phyloP scores from a whole-genome alignment of 805 yeast species.

The Teunomyces stri region DNA sequence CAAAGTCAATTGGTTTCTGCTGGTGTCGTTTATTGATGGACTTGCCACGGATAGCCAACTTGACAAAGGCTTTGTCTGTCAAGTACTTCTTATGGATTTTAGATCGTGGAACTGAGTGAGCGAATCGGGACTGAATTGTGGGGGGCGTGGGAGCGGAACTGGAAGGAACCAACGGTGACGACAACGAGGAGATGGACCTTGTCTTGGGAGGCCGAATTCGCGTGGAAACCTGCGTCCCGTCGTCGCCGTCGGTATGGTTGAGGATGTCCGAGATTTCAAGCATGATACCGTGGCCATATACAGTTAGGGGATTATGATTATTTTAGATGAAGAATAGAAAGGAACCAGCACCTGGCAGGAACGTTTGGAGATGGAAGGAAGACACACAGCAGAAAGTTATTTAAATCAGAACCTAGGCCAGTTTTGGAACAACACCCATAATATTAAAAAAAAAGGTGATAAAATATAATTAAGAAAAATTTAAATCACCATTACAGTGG shows the following conservation, averaged over 20 bases:
- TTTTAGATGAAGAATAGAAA: background rate
- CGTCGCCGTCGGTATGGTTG: slow-evolving; percentile 10
- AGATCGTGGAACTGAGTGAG: slow-evolving; percentile 10
- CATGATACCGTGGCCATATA: slow-evolving; percentile 9
- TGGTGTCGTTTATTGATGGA: slow-evolving; percentile 16
- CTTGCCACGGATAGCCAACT: slow-evolving; percentile 33
- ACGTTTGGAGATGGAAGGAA: background rate
- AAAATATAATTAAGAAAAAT: slow-evolving; percentile 1
- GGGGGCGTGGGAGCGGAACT: background rate
- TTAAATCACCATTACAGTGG: background rate
- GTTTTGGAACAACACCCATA: slow-evolving; percentile 3
- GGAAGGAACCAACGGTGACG: slow-evolving; percentile 1
- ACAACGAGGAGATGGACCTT: slow-evolving; percentile 5
- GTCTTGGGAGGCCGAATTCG: background rate
- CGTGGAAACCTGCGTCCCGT: background rate
- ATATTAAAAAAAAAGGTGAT: slow-evolving; percentile 1
- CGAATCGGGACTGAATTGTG: background rate
- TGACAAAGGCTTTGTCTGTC: slow-evolving; percentile 10
- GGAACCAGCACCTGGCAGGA: background rate
- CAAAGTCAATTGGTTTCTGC: background rate
- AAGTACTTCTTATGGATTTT: slow-evolving; percentile 11
- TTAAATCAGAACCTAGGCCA: background rate
- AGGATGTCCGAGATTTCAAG: slow-evolving; percentile 18
- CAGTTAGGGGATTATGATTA: background rate
- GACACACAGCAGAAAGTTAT: slow-evolving; percentile 1